phyloP scores from a whole-genome alignment of 2,329 filamentous ascomycete genomes.

The Exophiala lecanii-corni region DNA sequence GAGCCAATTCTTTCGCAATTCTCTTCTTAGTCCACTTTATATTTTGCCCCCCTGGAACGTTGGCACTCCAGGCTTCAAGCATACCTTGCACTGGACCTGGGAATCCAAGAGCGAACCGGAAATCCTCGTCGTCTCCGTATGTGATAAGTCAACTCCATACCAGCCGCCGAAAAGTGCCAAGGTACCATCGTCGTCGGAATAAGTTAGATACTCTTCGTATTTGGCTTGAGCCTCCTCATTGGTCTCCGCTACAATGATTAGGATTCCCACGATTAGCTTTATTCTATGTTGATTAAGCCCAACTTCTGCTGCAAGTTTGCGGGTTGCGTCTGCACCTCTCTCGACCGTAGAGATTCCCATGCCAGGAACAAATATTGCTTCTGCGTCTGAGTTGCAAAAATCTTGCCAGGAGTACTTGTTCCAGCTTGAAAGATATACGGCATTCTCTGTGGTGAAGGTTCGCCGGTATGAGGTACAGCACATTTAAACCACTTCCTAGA shows the following conservation, averaged over 20 bases:
- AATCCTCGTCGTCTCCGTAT: constrained; percentile 54
- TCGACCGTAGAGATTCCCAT: constrained; percentile 56
- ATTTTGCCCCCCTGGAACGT: constrained; percentile 32
- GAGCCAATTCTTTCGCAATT: constrained; percentile 41
- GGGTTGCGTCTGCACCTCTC: constrained; percentile 45
- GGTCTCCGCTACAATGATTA: constrained; percentile 45
- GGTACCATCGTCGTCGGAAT: constrained; percentile 50
- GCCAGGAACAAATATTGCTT: constrained; percentile 55
- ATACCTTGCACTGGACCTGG: too few species aligned
- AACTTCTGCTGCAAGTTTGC: constrained; percentile 45
- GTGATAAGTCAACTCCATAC: constrained; percentile 58
- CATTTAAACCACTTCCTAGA: too few species aligned
- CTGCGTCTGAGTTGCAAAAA: constrained; percentile 51
- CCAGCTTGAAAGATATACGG: too few species aligned
- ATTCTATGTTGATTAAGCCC: constrained; percentile 54
- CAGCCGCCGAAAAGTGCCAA: constrained; percentile 54
- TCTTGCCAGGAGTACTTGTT: too few species aligned
- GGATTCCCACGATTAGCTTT: constrained; percentile 52
- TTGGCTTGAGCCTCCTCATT: constrained; percentile 52
- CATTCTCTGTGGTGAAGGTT: too few species aligned
- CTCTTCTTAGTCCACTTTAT: constrained; percentile 35
- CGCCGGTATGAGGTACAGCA: too few species aligned
- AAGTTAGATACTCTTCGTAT: constrained; percentile 46
- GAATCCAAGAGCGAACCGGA: too few species aligned
- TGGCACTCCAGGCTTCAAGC: constrained; percentile 32